phyloP scores from a whole-genome alignment of 2,329 filamentous ascomycete species.

The Calonectria fujianensis region DNA sequence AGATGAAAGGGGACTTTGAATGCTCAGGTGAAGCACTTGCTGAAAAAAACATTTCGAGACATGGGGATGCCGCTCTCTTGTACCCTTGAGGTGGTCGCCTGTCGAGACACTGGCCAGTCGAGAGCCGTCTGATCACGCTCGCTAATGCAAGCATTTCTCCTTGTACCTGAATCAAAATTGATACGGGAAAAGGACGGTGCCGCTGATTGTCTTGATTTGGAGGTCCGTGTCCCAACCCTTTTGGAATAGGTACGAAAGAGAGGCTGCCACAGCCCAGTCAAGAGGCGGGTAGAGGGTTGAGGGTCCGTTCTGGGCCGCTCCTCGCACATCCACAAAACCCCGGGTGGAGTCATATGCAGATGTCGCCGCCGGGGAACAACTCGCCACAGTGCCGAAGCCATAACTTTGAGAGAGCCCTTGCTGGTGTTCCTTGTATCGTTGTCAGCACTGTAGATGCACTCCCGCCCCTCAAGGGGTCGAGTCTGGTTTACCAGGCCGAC shows the following conservation, averaged over 20 bases:
- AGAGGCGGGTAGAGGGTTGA: slow-evolving; percentile 49
- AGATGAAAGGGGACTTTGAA: slow-evolving; percentile 53
- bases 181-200: slow-evolving; percentile 53
- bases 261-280: slow-evolving; percentile 53
- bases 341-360: slow-evolving; percentile 55
- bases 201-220: slow-evolving; percentile 59
- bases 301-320: slow-evolving; percentile 43
- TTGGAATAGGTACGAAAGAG: slow-evolving; percentile 44
- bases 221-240: slow-evolving; percentile 61
- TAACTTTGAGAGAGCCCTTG: slow-evolving; percentile 33
- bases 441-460: slow-evolving; percentile 45
- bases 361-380: slow-evolving; percentile 56
- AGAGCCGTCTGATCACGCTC: slow-evolving; percentile 46
- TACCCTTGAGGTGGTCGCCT: slow-evolving; percentile 51
- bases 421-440: slow-evolving; percentile 36
- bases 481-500: slow-evolving; percentile 45
- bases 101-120: slow-evolving; percentile 51
- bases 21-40: slow-evolving; percentile 48
- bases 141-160: slow-evolving; percentile 54
- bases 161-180: slow-evolving; percentile 58
- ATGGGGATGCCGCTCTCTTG: slow-evolving; percentile 57
- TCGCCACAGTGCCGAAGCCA: slow-evolving; percentile 36
- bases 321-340: slow-evolving; percentile 40
- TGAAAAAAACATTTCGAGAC: slow-evolving; percentile 47
- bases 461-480: slow-evolving; percentile 44